Evolutionary conservation across 2,329 filamentous ascomycete genomes (phyloP), one percentile per base, ranked within the genome.

Genomic region (Aspergillus clavatus): DNA sequence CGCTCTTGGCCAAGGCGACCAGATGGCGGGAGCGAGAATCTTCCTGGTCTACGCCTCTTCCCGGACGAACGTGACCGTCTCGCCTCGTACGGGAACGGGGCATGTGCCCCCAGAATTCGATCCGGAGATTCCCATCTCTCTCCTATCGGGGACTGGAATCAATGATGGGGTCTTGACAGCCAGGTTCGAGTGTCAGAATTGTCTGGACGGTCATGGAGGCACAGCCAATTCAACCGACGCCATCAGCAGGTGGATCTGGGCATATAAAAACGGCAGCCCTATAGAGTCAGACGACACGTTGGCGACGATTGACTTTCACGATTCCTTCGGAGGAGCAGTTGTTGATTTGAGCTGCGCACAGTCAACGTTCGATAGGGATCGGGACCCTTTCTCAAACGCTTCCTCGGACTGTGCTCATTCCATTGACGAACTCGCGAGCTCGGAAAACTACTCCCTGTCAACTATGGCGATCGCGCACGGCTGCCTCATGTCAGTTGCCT

Each of bases 61-160:
- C 4, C 40, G 43, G 7, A 76, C 76, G 49, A 83, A 84, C 57
- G 72, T 84, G 19, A 85, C 82, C 1, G 59, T 84, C 42, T 83
- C 80, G 50, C 73, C 80, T 1, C 76, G 82, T 18, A 55, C 61
- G 3, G 78, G 75, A 23, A 65, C 56, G 0, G 71, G 72, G 6
- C 70, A 83, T 51, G 51, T 60, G 27, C 63, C 70, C 67, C 82
- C 82, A 0, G 38, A 63, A 21, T 75, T 77, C 61, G 67, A 63
- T 40, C 55, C 61, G 1, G 64, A 70, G 5, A 67, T 69, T 19
- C 63, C 72, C 24, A 61, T 84, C 18, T 70, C 75, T 27, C 70
- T 85, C 3, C 72, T 85, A 2, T 72, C 66, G 0, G 81, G 82
- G 39, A 83, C 79, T 37, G 82, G 81, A 28, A 67, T 85, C 33